Percentiles rank a stretch among this genome's conserved stretches.
phyloP scores from a whole-genome alignment of 108 stramenopile genomes.

The Chaetoceros tenuissimus region DNA sequence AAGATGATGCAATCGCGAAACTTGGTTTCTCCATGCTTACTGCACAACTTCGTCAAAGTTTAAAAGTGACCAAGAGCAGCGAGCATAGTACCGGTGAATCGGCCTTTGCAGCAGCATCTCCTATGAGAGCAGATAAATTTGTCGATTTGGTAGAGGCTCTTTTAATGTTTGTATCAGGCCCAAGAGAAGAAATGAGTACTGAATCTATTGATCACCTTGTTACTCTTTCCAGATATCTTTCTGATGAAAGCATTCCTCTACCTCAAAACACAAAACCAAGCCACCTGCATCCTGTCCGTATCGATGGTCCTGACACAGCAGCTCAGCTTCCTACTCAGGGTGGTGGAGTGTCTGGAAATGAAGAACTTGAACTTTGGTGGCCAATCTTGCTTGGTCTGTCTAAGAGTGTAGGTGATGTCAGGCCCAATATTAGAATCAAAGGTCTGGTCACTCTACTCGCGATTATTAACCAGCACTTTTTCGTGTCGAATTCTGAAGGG shows the following conservation, averaged over 20 bases:
- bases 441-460: constrained; percentile 47
- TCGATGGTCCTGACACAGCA: neutral
- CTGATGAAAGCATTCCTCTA: constrained; percentile 30
- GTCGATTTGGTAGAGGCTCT: constrained; percentile 89
- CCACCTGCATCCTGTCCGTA: neutral
- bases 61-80: constrained; percentile 7
- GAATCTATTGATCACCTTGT: constrained; percentile 60
- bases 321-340: neutral
- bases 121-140: constrained; percentile 65
- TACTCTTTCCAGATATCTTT: constrained; percentile 44
- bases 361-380: constrained; percentile 91
- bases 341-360: constrained; percentile 2
- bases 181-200: constrained; percentile 67
- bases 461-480: constrained; percentile 66
- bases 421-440: constrained; percentile 52
- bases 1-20: constrained; percentile 56
- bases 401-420: constrained; percentile 70
- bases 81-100: neutral
- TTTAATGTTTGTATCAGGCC: constrained; percentile 76
- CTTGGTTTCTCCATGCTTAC: constrained; percentile 60
- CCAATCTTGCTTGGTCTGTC: constrained; percentile 90
- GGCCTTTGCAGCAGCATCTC: neutral
- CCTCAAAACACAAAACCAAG: constrained; percentile 3
- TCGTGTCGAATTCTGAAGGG: constrained; percentile 17
- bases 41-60: constrained; percentile 40